Evolutionary conservation across 73 alveolate species (phyloP).

Genomic region (Paramecium pentaurelia): DNA sequence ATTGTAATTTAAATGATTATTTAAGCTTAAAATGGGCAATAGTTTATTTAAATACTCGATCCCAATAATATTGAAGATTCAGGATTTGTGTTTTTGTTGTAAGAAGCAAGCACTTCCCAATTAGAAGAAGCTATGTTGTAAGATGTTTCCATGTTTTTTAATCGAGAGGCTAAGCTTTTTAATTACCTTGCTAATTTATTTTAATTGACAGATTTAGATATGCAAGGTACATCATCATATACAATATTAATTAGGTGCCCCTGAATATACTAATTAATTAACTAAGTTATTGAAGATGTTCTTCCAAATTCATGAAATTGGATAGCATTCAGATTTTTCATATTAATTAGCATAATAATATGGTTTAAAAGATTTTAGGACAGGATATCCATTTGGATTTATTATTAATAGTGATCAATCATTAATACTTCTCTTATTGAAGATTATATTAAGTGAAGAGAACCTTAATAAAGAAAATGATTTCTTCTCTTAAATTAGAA

Average conservation of each 20-base stretch:
- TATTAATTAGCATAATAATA: background rate
- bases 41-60: conserved; percentile 7
- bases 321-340: background rate
- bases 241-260: background rate
- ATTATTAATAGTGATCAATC: background rate
- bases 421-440: background rate
- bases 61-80: background rate
- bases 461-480: background rate
- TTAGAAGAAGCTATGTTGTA: background rate
- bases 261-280: background rate
- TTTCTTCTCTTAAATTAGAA: background rate
- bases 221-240: background rate
- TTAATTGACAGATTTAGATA: background rate
- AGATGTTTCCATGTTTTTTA: background rate
- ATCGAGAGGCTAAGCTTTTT: background rate
- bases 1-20: background rate
- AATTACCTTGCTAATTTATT: background rate
- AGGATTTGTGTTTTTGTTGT: background rate
- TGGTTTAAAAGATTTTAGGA: background rate
- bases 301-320: background rate
- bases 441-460: background rate
- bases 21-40: background rate
- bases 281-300: background rate
- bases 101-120: background rate
- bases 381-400: background rate